Conservation (phyloP, 2,329 filamentous ascomycete genomes). For the Penicillium brevicompactum region DNA sequence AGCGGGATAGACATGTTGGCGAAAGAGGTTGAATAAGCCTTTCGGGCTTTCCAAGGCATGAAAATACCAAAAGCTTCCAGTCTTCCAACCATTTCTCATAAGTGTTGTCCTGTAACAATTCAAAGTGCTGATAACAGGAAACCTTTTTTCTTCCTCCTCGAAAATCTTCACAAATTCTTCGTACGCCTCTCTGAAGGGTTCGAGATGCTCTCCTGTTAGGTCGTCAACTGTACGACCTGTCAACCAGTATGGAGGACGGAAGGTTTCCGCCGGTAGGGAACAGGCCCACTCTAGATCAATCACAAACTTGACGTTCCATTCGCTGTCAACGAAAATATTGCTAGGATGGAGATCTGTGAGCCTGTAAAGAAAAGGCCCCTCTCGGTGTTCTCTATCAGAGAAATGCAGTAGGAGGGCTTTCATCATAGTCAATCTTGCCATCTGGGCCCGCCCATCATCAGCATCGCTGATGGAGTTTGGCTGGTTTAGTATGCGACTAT, state of each 20-base stretch:
- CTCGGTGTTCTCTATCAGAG: conserved; percentile 30
- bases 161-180: conserved; percentile 23
- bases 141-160: conserved; percentile 19
- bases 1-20: conserved; percentile 26
- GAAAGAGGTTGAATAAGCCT: conserved; percentile 27
- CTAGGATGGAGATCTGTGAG: conserved; percentile 43
- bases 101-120: conserved; percentile 11
- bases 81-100: conserved; percentile 27
- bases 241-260: conserved; percentile 28
- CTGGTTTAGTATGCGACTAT: conserved; percentile 36
- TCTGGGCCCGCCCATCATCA: conserved; percentile 33
- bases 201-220: conserved; percentile 8
- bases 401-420: conserved; percentile 30
- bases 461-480: conserved; percentile 35
- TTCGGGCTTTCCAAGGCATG: conserved; percentile 28
- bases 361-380: conserved; percentile 37
- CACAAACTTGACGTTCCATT: conserved; percentile 31
- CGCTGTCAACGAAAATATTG: conserved; percentile 38
- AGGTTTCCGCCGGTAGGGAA: conserved; percentile 26
- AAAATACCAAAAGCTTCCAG: conserved; percentile 31
- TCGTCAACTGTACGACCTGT: conserved; percentile 16
- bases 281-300: conserved; percentile 34
- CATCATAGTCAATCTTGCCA: conserved; percentile 33
- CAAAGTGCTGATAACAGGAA: background rate
- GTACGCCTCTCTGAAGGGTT: conserved; percentile 12